Evolutionary conservation across 2,329 filamentous ascomycete genomes (phyloP), one percentile per base, ranked within the genome.

Genomic region (Colletotrichum tanaceti): DNA sequence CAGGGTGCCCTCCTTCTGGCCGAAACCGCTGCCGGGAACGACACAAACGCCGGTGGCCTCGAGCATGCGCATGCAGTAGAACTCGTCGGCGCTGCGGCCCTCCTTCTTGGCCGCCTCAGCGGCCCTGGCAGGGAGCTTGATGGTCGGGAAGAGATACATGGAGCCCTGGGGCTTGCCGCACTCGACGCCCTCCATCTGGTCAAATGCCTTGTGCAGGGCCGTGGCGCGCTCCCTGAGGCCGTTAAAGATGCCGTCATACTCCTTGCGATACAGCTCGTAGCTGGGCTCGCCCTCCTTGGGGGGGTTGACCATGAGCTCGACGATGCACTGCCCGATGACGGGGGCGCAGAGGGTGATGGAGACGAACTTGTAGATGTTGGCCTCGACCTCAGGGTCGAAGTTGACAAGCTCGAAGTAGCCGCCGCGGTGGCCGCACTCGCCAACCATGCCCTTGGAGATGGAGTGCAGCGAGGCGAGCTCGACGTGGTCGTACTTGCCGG

Each of bases 111-210:
- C 96, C 18, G 92, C 93, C 72, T 91, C 90, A 71, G 90, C 81
- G 47, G 94, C 96, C 82, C 93, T 93, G 28, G 82, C 74, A 1
- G 96, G 89, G 28, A 99, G 85, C 41, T 85, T 89, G 82, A 99
- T 97, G 74, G 93, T 96, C 28, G 96, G 96, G 89, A 98, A 99
- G 75, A 99, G 91, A 84, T 99, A 99, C 96, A 99, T 99, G 78
- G 92, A 91, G 70, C 96, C 96, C 87, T 97, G 92, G 64, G 96
- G 96, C 73, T 89, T 86, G 75, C 92, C 91, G 82, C 94, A 97
- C 79, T 94, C 89, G 68, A 99, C 95, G 67, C 96, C 96, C 81
- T 98, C 95, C 96, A 99, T 98, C 77, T 93, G 83, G 79, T 89
- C 85, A 82, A 99, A 99, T 35, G 95, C 94, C 75, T 94, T 87